These are phyloP conservation scores for Botrytis paeoniae DNA, from an alignment of 2,329 filamentous ascomycete species.

Conservation along the genomic window DNA sequence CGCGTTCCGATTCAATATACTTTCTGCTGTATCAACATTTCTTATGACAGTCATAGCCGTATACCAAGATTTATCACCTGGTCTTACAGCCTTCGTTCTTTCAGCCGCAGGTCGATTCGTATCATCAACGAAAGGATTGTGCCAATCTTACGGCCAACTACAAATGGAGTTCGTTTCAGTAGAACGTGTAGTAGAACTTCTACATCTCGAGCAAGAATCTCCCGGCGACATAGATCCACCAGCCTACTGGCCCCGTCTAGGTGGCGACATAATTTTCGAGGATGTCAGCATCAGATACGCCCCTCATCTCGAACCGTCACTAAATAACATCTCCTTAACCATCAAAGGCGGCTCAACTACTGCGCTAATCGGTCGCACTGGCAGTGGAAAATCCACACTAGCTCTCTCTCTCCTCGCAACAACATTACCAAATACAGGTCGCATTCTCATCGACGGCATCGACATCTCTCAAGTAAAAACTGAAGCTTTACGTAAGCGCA, in stretches of 20 bases:
- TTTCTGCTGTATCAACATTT: constrained; percentile 73
- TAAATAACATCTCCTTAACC: constrained; percentile 65
- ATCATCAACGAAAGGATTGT: constrained; percentile 67
- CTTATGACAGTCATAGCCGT: constrained; percentile 71
- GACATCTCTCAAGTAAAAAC: constrained; percentile 58
- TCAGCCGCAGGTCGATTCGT: constrained; percentile 70
- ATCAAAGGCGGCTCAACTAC: constrained; percentile 78
- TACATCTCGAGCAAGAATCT: constrained; percentile 74
- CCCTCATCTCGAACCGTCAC: constrained; percentile 69
- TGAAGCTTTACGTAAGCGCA: constrained; percentile 56
- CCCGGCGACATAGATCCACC: constrained; percentile 66
- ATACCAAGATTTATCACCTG: constrained; percentile 70
- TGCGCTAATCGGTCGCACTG: constrained; percentile 76
- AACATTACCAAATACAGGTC: constrained; percentile 51
- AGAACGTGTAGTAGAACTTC: constrained; percentile 78
- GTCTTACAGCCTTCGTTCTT: constrained; percentile 79
- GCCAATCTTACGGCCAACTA: constrained; percentile 75
- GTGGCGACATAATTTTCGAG: constrained; percentile 72
- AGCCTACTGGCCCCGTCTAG: constrained; percentile 70
- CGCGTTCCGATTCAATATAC: constrained; percentile 69
- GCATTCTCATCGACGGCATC: constrained; percentile 58
- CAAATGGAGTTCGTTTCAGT: constrained; percentile 93
- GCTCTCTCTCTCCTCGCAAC: constrained; percentile 58
- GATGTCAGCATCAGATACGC: constrained; percentile 78
- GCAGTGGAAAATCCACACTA: constrained; percentile 80